phyloP scores from a whole-genome alignment of 257 asterid genomes.

The Catharanthus roseus region DNA sequence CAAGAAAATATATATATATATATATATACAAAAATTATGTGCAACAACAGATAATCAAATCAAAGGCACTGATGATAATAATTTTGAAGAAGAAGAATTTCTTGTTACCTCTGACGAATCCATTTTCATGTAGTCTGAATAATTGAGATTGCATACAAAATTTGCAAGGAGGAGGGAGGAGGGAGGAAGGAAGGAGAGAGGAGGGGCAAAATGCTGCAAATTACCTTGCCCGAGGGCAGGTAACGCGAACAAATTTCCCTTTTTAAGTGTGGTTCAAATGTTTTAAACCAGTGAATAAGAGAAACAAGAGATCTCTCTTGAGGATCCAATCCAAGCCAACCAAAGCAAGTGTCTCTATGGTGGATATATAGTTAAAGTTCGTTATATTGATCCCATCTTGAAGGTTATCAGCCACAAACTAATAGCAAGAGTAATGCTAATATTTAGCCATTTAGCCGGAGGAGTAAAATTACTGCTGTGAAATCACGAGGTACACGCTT shows the following conservation, averaged over 20 bases:
- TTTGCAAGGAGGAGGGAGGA: not conserved
- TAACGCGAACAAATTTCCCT: conserved; percentile 9
- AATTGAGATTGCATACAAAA: conserved; percentile 1
- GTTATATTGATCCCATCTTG: not conserved
- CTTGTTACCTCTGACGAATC: not conserved
- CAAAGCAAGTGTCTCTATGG: not conserved
- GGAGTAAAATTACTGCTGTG: too few relatives aligned
- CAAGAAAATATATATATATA: not conserved
- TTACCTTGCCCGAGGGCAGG: conserved; percentile 41
- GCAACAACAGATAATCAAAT: not conserved
- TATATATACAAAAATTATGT: too few relatives aligned
- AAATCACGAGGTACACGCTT: too few relatives aligned
- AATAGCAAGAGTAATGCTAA: too few relatives aligned
- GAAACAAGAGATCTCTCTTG: conserved; percentile 2
- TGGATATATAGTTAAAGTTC: not conserved
- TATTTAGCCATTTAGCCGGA: too few relatives aligned
- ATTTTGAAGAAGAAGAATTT: not conserved
- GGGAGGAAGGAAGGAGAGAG: conserved; percentile 9
- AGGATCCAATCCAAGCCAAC: not conserved
- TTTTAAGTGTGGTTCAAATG: conserved; percentile 12
- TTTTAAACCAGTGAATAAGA: not conserved
- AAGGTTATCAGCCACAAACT: conserved; percentile 12
- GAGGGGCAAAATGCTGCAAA: conserved; percentile 14
- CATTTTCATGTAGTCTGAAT: conserved; percentile 1
- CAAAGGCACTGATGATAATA: not conserved